Evolutionary conservation across 306 rosid genomes (phyloP).

Genomic region (Prunus mongolica): DNA sequence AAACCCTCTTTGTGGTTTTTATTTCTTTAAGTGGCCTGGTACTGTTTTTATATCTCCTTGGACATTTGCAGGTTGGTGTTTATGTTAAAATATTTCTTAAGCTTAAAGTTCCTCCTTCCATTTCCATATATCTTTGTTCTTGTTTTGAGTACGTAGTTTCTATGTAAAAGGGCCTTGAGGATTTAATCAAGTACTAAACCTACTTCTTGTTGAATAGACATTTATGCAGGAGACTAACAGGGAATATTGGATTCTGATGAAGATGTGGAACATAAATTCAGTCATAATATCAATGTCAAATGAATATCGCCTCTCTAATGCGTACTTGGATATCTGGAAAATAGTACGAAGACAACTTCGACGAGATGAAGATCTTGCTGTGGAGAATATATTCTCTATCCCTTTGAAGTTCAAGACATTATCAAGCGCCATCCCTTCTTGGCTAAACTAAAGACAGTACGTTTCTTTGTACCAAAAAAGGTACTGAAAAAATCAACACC

Average conservation of each 20-base stretch:
- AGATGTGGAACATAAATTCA: fast-evolving
- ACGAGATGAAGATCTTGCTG: not conserved
- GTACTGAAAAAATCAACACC: not conserved
- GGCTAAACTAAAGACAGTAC: not conserved
- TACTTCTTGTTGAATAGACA: not conserved
- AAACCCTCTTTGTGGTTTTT: not conserved
- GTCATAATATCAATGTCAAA: not conserved
- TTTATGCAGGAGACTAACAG: not conserved
- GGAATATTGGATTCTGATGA: too few relatives aligned
- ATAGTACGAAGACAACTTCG: not conserved
- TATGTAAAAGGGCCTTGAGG: not conserved
- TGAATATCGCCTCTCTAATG: not conserved
- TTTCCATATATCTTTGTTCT: too few relatives aligned
- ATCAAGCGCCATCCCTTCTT: not conserved
- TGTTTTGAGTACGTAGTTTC: too few relatives aligned
- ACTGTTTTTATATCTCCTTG: conserved; percentile 14
- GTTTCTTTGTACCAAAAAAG: not conserved
- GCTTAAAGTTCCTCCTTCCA: too few relatives aligned
- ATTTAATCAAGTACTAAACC: too few relatives aligned
- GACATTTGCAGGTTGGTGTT: conserved; percentile 17
- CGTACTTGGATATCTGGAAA: fast-evolving
- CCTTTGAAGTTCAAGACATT: not conserved
- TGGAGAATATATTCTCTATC: not conserved
- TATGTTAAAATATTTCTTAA: too few relatives aligned
- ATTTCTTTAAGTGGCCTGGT: conserved; percentile 12